Conservation (phyloP, 306 rosid genomes). For the Macrotyloma uniflorum region DNA sequence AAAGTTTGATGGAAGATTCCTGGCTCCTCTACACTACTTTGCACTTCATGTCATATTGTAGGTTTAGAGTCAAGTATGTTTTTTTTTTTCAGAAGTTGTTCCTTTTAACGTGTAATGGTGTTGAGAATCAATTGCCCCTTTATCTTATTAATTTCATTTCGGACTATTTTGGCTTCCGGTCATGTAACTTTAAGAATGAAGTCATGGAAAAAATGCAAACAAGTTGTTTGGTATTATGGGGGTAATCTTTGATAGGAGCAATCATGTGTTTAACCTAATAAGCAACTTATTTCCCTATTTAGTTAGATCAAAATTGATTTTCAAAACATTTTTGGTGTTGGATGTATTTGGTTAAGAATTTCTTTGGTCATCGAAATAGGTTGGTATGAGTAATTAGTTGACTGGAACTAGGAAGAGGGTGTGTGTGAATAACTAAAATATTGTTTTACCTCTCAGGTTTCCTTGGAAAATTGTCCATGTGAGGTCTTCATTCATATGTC, state of each 20-base stretch:
- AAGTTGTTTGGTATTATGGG: not conserved
- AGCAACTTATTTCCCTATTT: constrained; percentile 21
- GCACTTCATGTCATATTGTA: constrained; percentile 15
- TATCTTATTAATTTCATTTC: not conserved
- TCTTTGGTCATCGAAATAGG: constrained; percentile 26
- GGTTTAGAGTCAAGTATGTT: not conserved
- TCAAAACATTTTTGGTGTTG: not conserved
- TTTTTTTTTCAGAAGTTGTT: constrained; percentile 19
- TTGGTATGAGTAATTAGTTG: not conserved
- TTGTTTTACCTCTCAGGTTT: constrained; percentile 58
- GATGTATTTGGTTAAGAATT: constrained; percentile 22
- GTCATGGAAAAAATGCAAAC: constrained; percentile 6
- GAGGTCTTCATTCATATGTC: constrained; percentile 87
- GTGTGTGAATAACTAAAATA: constrained; percentile 14
- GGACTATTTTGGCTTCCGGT: constrained; percentile 17
- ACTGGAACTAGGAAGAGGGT: constrained; percentile 24
- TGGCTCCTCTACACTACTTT: constrained; percentile 12
- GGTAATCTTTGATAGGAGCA: not conserved
- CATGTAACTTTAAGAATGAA: not conserved
- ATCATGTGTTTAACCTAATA: not conserved
- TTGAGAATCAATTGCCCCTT: constrained; percentile 12
- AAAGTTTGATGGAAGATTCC: constrained; percentile 31
- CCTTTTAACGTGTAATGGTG: not conserved
- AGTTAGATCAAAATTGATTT: constrained; percentile 19
- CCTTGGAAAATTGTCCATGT: constrained; percentile 70